These are phyloP conservation scores for Ormosia emarginata DNA, from an alignment of 306 rosid genomes.

Conservation along the genomic window DNA sequence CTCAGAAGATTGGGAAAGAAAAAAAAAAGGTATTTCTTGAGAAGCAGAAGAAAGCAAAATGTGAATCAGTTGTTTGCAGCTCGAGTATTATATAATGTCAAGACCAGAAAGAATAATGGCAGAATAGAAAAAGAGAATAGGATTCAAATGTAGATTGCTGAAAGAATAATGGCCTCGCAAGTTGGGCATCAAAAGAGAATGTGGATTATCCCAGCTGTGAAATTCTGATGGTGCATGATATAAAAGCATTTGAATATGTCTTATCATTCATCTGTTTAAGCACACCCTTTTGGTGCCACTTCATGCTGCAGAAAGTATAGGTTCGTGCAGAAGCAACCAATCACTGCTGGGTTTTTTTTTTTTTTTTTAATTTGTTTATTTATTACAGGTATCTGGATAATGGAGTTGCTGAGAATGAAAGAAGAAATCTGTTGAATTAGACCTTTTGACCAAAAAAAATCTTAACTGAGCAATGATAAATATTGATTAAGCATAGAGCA, in stretches of 20 bases:
- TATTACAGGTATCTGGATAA: background rate
- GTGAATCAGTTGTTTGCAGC: background rate
- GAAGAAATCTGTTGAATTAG: background rate
- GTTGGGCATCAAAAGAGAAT: background rate
- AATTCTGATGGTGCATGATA: background rate
- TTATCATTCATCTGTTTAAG: background rate
- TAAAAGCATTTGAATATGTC: slow-evolving; percentile 12
- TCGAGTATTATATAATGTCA: background rate
- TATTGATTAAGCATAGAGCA: background rate
- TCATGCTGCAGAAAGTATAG: background rate
- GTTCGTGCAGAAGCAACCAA: background rate
- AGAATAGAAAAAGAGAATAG: slow-evolving; percentile 34
- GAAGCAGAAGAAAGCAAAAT: slow-evolving; percentile 20
- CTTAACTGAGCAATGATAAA: background rate
- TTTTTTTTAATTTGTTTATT: background rate
- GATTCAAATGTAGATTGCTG: slow-evolving; percentile 41
- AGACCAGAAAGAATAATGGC: slow-evolving; percentile 14
- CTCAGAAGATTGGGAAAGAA: background rate
- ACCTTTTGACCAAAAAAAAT: background rate
- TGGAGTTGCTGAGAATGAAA: background rate
- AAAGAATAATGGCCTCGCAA: slow-evolving; percentile 40
- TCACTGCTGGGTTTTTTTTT: background rate
- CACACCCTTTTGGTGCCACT: background rate
- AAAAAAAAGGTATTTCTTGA: background rate
- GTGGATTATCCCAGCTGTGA: background rate